Percentiles rank a stretch among this genome's conserved stretches.
Conservation (phyloP, 2,329 filamentous ascomycete genomes). For the Penicillium sp. region DNA sequence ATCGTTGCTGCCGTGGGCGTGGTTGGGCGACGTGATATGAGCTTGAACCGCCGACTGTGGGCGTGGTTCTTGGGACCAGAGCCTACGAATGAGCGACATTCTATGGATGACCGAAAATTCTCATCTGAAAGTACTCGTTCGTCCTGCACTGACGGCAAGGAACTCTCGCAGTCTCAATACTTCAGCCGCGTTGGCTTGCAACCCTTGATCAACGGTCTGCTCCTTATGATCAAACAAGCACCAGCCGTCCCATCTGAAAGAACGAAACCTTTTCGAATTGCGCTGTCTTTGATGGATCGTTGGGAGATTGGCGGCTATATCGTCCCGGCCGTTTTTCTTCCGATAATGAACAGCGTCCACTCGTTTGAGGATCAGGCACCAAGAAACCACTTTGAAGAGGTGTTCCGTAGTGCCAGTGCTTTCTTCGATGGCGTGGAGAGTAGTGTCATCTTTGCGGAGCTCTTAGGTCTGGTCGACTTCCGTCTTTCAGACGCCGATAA, state of each 20-base stretch:
- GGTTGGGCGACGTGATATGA: conserved; percentile 91
- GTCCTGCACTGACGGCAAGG: conserved; percentile 40
- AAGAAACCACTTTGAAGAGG: conserved; percentile 78
- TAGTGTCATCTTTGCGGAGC: conserved; percentile 84
- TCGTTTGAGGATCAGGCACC: conserved; percentile 69
- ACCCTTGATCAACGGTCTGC: conserved; percentile 72
- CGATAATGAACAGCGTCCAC: conserved; percentile 78
- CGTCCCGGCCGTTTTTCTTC: conserved; percentile 84
- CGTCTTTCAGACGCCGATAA: conserved; percentile 55
- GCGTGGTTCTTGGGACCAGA: conserved; percentile 90
- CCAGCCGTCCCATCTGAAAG: conserved; percentile 64
- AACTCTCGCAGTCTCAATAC: conserved; percentile 71
- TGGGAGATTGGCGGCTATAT: conserved; percentile 95
- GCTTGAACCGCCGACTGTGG: conserved; percentile 92
- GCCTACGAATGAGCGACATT: conserved; percentile 43
- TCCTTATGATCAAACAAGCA: conserved; percentile 71
- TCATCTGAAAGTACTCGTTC: conserved; percentile 35
- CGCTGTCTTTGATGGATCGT: conserved; percentile 93
- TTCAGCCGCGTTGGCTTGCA: conserved; percentile 80
- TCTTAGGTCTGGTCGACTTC: conserved; percentile 66
- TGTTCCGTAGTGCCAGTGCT: conserved; percentile 87
- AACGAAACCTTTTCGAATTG: conserved; percentile 86
- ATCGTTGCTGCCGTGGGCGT: conserved; percentile 84
- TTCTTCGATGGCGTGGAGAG: conserved; percentile 99
- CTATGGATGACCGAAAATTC: conserved; percentile 35